Base-by-base conservation (phyloP, 306 rosid species). In the Comarum palustre region DNA sequence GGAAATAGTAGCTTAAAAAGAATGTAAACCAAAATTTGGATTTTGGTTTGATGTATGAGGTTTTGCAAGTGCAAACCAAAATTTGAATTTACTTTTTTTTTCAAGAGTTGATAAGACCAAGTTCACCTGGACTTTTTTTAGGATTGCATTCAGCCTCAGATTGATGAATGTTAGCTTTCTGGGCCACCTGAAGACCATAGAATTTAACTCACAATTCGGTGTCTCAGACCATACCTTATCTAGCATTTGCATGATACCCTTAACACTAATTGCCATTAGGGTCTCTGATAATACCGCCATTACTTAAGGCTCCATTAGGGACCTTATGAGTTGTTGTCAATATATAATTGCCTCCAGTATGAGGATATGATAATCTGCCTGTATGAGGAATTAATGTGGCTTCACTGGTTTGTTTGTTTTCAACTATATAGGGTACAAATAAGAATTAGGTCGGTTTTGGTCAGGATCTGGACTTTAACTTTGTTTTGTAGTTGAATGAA, bases 401-500 rank as follows among this genome's bases (percentile, higher is more conserved):
- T n/a, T n/a, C n/a, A n/a, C n/a, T n/a, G n/a, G n/a, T n/a, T n/a
- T 39, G 42, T 39, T 10, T 8, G 2, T 7, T 39, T 39, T 39
- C 25, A 46, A 46, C 55, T 50, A 14, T 51, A 68, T 22, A 45
- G 31, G 14, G 36, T 9, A 50, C 52, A 68, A 20, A 67, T 5
- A 3, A 55, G 13, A 24, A 24, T 55, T 24, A 50, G 47, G 20
- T 25, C 57, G 9, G n/a, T 9, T 62, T 34, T 15, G 11, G 13
- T 60, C 32, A 25, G 34, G 31, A 32, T 61, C 4, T 63, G 42
- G 41, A 46, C 48, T 71, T 42, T 72, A 42, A 12, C 79, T 31
- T 14, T 69, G 6, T 24, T 64, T 29, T 55, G 29, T 25, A 12
- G 36, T 58, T 58, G 42, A 70, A 39, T 25, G 4, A 50, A 60